These are phyloP conservation scores for Mycena galericulata DNA, from an alignment of 768 basidiomycete species.

Conservation along the genomic window DNA sequence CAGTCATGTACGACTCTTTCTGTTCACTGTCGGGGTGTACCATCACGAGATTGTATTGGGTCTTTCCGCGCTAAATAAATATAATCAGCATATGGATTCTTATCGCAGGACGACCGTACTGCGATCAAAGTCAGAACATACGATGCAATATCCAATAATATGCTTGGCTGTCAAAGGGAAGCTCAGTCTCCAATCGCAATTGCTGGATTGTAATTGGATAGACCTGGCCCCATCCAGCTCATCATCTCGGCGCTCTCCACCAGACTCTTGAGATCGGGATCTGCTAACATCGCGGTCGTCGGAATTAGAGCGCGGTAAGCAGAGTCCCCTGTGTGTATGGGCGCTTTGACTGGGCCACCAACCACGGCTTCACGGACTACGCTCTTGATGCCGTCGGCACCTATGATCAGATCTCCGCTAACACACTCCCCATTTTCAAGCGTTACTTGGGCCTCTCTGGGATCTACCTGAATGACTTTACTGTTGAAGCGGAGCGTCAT, in stretches of 20 bases:
- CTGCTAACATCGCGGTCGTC: constrained; percentile 55
- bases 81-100: neutral
- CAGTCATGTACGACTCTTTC: constrained; percentile 58
- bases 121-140: constrained; percentile 31
- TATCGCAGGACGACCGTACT: neutral
- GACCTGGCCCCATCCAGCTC: constrained; percentile 68
- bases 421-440: constrained; percentile 58
- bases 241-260: constrained; percentile 66
- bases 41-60: constrained; percentile 60
- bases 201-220: too few species aligned
- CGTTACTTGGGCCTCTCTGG: constrained; percentile 45
- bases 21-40: constrained; percentile 52
- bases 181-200: too few species aligned
- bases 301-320: constrained; percentile 70
- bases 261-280: constrained; percentile 63
- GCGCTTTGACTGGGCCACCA: constrained; percentile 54
- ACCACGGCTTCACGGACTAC: constrained; percentile 60
- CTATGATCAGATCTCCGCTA: constrained; percentile 58
- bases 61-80: constrained; percentile 46
- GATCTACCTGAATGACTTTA: constrained; percentile 47
- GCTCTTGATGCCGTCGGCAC: constrained; percentile 66
- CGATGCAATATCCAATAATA: constrained; percentile 53
- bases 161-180: constrained; percentile 34
- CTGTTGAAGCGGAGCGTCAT: constrained; percentile 50
- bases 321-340: constrained; percentile 70